Evolutionary conservation across 2,329 filamentous ascomycete genomes (phyloP).

Genomic region (Salinomyces thailandicus): DNA sequence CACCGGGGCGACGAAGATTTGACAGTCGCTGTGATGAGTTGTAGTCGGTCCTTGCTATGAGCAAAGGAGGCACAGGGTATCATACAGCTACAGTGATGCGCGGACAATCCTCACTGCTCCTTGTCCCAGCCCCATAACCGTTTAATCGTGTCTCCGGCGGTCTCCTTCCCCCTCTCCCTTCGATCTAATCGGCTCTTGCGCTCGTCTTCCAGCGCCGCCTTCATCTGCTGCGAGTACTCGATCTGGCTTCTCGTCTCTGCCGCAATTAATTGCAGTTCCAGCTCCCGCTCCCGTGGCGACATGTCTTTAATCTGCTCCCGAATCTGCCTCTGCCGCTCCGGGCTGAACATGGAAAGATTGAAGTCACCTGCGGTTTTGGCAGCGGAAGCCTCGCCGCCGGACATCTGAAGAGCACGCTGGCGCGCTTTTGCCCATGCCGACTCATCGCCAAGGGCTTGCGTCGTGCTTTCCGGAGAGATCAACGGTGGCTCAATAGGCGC

Average conservation of each 20-base stretch:
- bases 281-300: conserved; percentile 42
- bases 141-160: conserved; percentile 32
- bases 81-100: no score
- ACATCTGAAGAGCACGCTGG: conserved; percentile 15
- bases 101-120: no score
- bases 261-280: conserved; percentile 54
- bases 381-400: conserved; percentile 15
- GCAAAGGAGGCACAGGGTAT: no score
- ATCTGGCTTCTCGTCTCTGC: conserved; percentile 52
- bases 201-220: conserved; percentile 47
- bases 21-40: no score
- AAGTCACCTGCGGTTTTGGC: conserved; percentile 30
- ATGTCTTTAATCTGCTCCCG: conserved; percentile 31
- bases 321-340: conserved; percentile 47
- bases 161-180: conserved; percentile 44
- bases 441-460: conserved; percentile 20
- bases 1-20: no score
- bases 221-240: conserved; percentile 48
- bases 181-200: conserved; percentile 44
- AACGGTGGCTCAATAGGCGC: conserved; percentile 51
- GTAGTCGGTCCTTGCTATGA: no score
- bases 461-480: conserved; percentile 28
- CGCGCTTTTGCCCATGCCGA: conserved; percentile 22
- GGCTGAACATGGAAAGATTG: conserved; percentile 43
- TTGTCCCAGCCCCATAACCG: conserved; percentile 22